A percentile compares a stretch with the other conserved stretches of the same genome.
phyloP scores from a whole-genome alignment of 139 green algal species.

The Coelastrella sp. region DNA sequence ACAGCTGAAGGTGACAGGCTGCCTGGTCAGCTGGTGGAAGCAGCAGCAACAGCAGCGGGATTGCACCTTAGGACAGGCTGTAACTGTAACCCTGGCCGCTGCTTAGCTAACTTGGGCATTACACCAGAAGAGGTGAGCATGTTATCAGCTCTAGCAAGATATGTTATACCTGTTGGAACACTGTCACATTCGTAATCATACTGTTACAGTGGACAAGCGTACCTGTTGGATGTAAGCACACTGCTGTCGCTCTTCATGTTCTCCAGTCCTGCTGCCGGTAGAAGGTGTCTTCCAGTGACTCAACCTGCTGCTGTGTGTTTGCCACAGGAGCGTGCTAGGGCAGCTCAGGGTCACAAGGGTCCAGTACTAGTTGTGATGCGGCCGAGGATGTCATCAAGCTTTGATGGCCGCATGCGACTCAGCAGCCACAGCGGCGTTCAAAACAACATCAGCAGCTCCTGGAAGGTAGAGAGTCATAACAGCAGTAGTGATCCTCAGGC shows the following conservation, averaged over 20 bases:
- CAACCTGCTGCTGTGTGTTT: no score
- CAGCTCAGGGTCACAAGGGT: not conserved
- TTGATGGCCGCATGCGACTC: not conserved
- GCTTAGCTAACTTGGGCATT: constrained; percentile 48
- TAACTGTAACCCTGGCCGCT: constrained; percentile 64
- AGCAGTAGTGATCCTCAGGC: not conserved
- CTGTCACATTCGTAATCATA: not conserved
- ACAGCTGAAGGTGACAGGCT: not conserved
- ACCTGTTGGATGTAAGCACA: not conserved
- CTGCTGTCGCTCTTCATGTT: no score
- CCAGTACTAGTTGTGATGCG: not conserved
- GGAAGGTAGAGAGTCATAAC: not conserved
- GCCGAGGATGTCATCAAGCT: no score
- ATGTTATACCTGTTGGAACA: not conserved
- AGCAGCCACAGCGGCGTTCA: not conserved
- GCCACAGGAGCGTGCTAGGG: not conserved
- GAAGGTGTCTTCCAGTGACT: no score
- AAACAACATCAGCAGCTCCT: not conserved
- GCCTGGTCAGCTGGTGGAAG: constrained; percentile 3
- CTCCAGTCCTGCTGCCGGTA: no score
- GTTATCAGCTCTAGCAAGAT: not conserved
- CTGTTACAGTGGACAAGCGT: not conserved
- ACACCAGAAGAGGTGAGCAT: constrained; percentile 42
- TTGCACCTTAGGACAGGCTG: constrained; percentile 45
- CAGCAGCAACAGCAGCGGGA: constrained; percentile 34